phyloP scores from a whole-genome alignment of 345 rosid species.

The Boechera divaricarpa region DNA sequence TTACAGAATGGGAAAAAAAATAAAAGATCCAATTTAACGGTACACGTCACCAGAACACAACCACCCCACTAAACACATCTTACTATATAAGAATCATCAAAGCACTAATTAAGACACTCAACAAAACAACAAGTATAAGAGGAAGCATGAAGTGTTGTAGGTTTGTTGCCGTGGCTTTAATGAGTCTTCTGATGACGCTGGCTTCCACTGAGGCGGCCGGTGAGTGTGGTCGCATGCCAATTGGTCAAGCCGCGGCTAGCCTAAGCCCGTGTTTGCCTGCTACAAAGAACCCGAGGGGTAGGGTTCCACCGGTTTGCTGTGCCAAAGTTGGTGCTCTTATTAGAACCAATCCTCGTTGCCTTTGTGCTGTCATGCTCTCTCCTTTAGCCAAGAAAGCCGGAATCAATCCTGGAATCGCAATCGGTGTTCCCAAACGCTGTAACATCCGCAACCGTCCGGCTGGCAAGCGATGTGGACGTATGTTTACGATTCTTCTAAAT shows the following conservation, averaged over 20 bases:
- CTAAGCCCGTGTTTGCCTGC: constrained; percentile 78
- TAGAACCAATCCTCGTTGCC: constrained; percentile 72
- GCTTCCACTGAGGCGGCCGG: constrained; percentile 54
- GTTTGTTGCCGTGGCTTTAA: constrained; percentile 39
- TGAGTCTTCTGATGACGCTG: constrained; percentile 43
- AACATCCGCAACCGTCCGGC: constrained; percentile 67
- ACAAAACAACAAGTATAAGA: constrained; percentile 21
- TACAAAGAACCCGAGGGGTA: constrained; percentile 54
- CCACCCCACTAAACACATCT: constrained; percentile 43
- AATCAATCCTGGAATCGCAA: constrained; percentile 75
- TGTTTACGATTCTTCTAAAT: constrained; percentile 22
- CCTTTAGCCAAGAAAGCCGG: constrained; percentile 83
- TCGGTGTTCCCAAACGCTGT: constrained; percentile 83
- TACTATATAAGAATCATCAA: constrained; percentile 37
- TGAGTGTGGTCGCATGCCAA: constrained; percentile 76
- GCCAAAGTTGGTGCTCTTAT: constrained; percentile 68
- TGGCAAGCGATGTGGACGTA: constrained; percentile 92
- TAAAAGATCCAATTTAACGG: background rate
- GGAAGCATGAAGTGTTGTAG: constrained; percentile 42
- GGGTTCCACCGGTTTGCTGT: constrained; percentile 73
- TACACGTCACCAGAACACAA: constrained; percentile 43
- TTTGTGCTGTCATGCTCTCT: constrained; percentile 75
- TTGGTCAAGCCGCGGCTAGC: constrained; percentile 69
- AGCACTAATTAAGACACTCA: constrained; percentile 32
- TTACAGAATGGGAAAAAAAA: constrained; percentile 20